Base-by-base conservation (phyloP, 163 green algal species). In the Prototheca cutis region DNA sequence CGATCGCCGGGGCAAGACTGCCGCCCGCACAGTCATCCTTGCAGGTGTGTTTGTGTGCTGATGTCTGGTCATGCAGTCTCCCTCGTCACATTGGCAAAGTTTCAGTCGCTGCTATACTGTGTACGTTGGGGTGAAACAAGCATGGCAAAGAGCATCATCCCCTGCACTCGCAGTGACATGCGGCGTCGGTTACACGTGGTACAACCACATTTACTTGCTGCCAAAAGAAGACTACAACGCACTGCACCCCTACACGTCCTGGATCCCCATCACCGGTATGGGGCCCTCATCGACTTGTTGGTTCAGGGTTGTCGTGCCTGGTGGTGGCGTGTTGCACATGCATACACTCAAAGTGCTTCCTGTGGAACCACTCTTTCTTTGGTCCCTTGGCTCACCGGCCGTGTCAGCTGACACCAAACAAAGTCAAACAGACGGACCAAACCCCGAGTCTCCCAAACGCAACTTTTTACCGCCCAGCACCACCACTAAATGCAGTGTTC, bases 221-320 rank as follows among this genome's bases (percentile, higher is more conserved):
- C 81, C 82, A 48, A 97, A 97, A 70, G 45, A 88, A 30, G 79
- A 92, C 63, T 97, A 97, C 83, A 97, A 97, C 62, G 36, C 62
- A 47, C 21, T 93, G 19, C 90, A 97, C 70, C 90, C 90, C 3
- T 97, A 90, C 83, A 97, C 90, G 2, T 84, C 69, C n/a, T 97
- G 89, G 89, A 96, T 97, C 66, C 90, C 90, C 31, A 93, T 97
- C 67, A 93, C 89, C 6, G 57, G 56, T 45, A 15, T 10, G 36
- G 13, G 36, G 36, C 13, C 17, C 13, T 62, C 53, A 17, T 2
- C 24, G n/a, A 10, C n/a, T 48, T 84, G 4, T 95, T 81, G 75
- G 75, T 89, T 53, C 68, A 48, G 63, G 24, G 36, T 10, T 45
- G 1, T 21, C 13, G 36, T 45, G 36, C 36, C 36, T 45, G 36